These are phyloP conservation scores for Hanseniaspora sp. DNA, from an alignment of 1,139 yeast genomes.

Conservation along the genomic window DNA sequence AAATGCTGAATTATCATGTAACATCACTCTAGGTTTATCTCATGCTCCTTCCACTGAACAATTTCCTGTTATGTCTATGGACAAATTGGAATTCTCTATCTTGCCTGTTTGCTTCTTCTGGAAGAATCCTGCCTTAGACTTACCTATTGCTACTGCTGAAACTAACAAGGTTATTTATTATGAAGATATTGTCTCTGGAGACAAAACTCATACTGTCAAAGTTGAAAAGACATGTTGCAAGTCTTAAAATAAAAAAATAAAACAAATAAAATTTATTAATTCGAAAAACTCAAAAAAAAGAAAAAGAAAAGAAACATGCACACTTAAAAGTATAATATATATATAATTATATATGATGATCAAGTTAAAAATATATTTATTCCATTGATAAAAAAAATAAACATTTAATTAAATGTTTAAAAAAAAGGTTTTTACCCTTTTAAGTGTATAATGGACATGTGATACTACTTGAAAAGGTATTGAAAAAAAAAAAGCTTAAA, in stretches of 20 bases:
- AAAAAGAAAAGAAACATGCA: neutral
- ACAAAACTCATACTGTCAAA: neutral
- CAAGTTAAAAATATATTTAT: too few species aligned
- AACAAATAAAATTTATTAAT: neutral
- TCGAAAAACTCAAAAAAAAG: neutral
- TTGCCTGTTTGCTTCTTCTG: slow-evolving; percentile 71
- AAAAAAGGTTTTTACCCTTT: neutral
- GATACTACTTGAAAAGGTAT: too few species aligned
- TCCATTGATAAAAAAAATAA: too few species aligned
- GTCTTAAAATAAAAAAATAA: neutral
- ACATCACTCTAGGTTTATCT: slow-evolving; percentile 82
- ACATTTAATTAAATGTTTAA: neutral
- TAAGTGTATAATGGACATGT: neutral
- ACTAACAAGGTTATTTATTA: slow-evolving; percentile 58
- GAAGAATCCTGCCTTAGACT: slow-evolving; percentile 71
- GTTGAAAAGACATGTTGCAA: neutral
- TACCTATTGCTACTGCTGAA: slow-evolving; percentile 60
- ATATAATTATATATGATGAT: neutral
- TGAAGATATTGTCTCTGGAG: slow-evolving; percentile 22
- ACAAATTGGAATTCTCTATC: slow-evolving; percentile 56
- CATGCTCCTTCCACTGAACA: slow-evolving; percentile 84
- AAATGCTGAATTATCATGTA: slow-evolving; percentile 69
- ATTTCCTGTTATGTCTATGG: slow-evolving; percentile 90
- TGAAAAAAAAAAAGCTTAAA: too few species aligned
- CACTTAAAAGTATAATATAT: too few species aligned